Percentiles rank a stretch among this genome's conserved stretches.
phyloP scores from a whole-genome alignment of 495 filamentous ascomycete species.

The Penicillium fimorum region DNA sequence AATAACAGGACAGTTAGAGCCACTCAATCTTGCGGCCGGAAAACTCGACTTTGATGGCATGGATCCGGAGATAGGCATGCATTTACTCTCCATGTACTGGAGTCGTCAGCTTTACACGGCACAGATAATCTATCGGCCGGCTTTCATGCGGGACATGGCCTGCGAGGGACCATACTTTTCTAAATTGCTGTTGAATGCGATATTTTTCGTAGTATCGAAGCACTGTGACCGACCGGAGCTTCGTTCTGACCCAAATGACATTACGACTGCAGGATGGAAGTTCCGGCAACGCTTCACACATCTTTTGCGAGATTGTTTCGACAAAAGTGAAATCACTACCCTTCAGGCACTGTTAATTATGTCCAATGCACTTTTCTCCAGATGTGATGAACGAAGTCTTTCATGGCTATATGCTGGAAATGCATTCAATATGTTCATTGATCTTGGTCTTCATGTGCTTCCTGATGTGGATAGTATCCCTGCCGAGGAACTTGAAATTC shows the following conservation, averaged over 20 bases:
- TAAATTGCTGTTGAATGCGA: conserved; percentile 47
- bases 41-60: conserved; percentile 43
- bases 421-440: conserved; percentile 47
- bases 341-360: conserved; percentile 46
- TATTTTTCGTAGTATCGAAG: conserved; percentile 44
- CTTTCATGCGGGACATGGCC: conserved; percentile 38
- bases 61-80: conserved; percentile 39
- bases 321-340: conserved; percentile 45
- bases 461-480: conserved; percentile 21
- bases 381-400: conserved; percentile 41
- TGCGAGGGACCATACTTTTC: conserved; percentile 46
- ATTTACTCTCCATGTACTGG: conserved; percentile 41
- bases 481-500: conserved; percentile 43
- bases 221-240: conserved; percentile 32
- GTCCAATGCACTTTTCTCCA: conserved; percentile 39
- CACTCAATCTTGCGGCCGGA: conserved; percentile 25
- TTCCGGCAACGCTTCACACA: conserved; percentile 41
- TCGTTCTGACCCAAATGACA: conserved; percentile 33
- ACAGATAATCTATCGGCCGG: conserved; percentile 32
- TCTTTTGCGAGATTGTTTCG: conserved; percentile 38
- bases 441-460: conserved; percentile 44
- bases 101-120: conserved; percentile 38
- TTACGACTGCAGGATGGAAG: conserved; percentile 34
- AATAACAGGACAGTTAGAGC: conserved; percentile 29
- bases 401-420: conserved; percentile 48